Base-by-base conservation (phyloP, 163 green algal genomes). In the Coccomyxa subellipsoidea region DNA sequence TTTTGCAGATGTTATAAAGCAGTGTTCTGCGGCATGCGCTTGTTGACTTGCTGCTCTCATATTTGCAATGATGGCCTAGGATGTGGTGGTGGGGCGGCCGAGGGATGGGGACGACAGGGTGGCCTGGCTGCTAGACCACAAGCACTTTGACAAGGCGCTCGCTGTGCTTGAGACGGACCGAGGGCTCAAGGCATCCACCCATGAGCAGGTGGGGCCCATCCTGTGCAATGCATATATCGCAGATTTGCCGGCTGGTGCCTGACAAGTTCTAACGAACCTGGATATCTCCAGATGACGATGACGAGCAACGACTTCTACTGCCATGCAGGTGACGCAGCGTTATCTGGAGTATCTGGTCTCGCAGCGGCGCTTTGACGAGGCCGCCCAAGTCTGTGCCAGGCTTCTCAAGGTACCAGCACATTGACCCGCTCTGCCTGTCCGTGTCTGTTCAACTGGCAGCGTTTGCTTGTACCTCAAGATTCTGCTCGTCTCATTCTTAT, bases 41-140 rank as follows among this genome's bases (percentile, higher is more conserved):
- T n/a, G n/a, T n/a, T n/a, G n/a, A n/a, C n/a, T n/a, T n/a, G n/a
- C n/a, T n/a, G n/a, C n/a, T n/a, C n/a, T n/a, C n/a, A n/a, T n/a
- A n/a, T n/a, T 38, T 76, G 69, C 4, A 34, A 76, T 36, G 4
- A 76, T 76, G 69, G 32, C 69, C 21, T 73, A 94, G 88, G 89
- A 88, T 35, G 87, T 97, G 12, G 81, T 95, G 53, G 88, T 94
- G 36, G 91, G 88, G 1, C 86, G 91, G 38, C 92, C 93, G 0
- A 81, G 92, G 1, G 94, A 97, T 66, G 86, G 85, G 4, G 84
- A 91, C 72, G 95, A 98, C 86, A 87, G 94, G 7, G 85, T 98
- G 39, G 66, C 69, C 0, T 99, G 96, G 96, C 88, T 98, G 54
- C 79, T 93, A 40, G 76, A 89, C 39, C 87, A 91, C 6, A 40